These are phyloP conservation scores for Neofusicoccum umdonicola DNA, from an alignment of 2,329 filamentous ascomycete genomes.

Conservation along the genomic window DNA sequence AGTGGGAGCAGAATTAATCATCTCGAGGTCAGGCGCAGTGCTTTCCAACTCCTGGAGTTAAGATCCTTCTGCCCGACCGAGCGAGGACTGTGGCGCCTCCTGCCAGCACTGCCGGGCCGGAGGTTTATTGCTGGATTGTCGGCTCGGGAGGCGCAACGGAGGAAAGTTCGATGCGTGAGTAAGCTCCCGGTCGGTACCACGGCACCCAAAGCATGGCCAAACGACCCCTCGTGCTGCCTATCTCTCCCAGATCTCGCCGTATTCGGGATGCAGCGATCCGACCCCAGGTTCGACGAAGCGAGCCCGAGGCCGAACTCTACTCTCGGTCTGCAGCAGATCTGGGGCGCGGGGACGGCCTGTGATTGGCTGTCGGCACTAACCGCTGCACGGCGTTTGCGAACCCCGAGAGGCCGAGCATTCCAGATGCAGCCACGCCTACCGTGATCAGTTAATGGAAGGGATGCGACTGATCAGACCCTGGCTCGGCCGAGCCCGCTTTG, in stretches of 20 bases:
- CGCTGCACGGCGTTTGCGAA: neutral
- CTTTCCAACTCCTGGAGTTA: neutral
- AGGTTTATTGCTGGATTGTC: too few species aligned
- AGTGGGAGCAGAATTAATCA: neutral
- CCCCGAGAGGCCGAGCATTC: neutral
- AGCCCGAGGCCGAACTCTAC: constrained; percentile 1
- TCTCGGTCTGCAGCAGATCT: neutral
- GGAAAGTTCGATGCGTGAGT: too few species aligned
- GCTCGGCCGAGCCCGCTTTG: constrained; percentile 1
- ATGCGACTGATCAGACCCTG: neutral
- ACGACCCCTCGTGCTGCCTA: neutral
- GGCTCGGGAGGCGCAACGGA: too few species aligned
- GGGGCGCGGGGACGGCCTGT: neutral
- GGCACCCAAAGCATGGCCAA: too few species aligned
- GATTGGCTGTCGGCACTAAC: neutral
- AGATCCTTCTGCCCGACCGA: too few species aligned
- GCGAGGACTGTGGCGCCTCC: too few species aligned
- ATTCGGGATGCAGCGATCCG: neutral
- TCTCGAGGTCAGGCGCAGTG: neutral
- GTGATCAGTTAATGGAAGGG: neutral
- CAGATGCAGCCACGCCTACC: neutral
- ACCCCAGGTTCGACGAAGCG: neutral
- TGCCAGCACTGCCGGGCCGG: too few species aligned
- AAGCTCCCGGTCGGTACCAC: too few species aligned
- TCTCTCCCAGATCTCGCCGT: neutral